phyloP scores from a whole-genome alignment of 1,284 basidiomycete genomes.

The Grifola frondosa region DNA sequence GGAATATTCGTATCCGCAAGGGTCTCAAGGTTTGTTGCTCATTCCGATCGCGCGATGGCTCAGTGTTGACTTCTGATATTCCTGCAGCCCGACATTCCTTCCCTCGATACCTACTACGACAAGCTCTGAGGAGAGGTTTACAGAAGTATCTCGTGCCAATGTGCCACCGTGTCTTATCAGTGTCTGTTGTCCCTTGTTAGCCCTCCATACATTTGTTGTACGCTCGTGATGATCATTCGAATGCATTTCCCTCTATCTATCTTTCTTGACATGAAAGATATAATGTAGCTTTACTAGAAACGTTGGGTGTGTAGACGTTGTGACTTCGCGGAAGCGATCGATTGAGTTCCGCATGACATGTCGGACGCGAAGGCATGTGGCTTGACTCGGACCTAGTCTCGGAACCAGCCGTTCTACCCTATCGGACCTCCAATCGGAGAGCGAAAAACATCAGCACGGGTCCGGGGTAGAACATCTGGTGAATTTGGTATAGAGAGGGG shows the following conservation, averaged over 20 bases:
- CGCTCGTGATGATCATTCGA: constrained; percentile 22
- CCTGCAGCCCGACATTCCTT: constrained; percentile 76
- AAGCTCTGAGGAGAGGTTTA: constrained; percentile 47
- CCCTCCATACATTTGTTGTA: constrained; percentile 27
- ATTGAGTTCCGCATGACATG: too few relatives aligned
- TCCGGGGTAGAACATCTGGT: too few relatives aligned
- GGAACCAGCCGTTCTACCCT: too few relatives aligned
- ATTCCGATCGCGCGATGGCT: constrained; percentile 1
- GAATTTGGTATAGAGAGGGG: too few relatives aligned
- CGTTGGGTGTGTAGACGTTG: too few relatives aligned
- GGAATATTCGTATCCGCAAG: constrained; percentile 84
- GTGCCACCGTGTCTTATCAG: constrained; percentile 28
- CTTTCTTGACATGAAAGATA: too few relatives aligned
- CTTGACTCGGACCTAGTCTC: too few relatives aligned
- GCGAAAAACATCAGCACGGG: too few relatives aligned
- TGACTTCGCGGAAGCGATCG: too few relatives aligned
- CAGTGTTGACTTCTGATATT: constrained; percentile 12
- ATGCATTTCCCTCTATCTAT: constrained; percentile 15
- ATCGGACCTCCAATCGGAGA: too few relatives aligned
- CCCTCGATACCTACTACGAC: constrained; percentile 90
- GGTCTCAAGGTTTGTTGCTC: constrained; percentile 77
- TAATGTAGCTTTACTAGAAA: too few relatives aligned
- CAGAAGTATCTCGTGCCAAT: constrained; percentile 25
- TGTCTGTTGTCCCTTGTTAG: constrained; percentile 24
- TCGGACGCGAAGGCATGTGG: too few relatives aligned